Percentiles rank a stretch among this genome's conserved stretches.
These are phyloP conservation scores for Leishmania aethiopica DNA, from an alignment of 208 protist species.

Conservation along the genomic window DNA sequence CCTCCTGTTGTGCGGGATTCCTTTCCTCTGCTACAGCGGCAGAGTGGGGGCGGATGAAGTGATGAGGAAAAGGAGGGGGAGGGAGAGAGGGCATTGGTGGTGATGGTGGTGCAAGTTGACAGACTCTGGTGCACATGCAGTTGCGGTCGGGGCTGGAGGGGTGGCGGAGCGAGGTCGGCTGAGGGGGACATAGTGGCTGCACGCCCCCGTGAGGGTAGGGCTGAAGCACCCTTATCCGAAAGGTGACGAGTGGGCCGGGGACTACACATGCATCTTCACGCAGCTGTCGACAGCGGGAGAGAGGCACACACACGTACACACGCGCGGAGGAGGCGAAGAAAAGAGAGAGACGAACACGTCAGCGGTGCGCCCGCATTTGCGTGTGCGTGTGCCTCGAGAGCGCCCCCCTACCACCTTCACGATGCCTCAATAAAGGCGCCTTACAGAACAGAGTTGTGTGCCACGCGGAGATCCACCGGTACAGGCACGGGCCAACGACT, in stretches of 20 bases:
- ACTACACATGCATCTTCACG: background rate
- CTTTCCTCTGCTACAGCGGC: background rate
- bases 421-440: background rate
- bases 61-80: background rate
- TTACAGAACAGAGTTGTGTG: background rate
- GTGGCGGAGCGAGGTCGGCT: constrained; percentile 4
- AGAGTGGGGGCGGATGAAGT: background rate
- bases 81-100: background rate
- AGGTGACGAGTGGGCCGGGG: background rate
- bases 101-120: background rate
- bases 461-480: background rate
- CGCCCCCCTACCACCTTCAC: background rate
- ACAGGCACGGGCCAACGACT: background rate
- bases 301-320: background rate
- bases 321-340: background rate
- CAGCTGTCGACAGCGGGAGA: background rate
- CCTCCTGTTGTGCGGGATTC: background rate
- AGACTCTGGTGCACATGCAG: background rate
- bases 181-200: background rate
- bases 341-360: background rate
- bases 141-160: background rate
- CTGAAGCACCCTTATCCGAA: background rate
- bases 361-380: background rate
- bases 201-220: background rate
- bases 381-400: background rate